Percentiles rank a stretch among this genome's conserved stretches.
Conservation (phyloP, 345 rosid species). For the Salix viminalis region DNA sequence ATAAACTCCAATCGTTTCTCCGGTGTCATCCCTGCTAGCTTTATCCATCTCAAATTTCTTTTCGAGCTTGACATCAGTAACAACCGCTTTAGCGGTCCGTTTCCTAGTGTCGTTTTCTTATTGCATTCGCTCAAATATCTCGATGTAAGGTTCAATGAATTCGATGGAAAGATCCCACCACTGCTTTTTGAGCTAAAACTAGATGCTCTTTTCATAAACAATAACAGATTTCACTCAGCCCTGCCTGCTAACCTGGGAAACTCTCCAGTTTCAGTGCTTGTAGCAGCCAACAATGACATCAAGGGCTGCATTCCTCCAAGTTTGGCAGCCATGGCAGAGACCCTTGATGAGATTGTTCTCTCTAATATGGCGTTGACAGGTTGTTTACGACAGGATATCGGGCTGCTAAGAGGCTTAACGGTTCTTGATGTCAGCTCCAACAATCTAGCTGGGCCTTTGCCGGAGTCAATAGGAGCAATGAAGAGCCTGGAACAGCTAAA, state of each 20-base stretch:
- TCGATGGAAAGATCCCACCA: slow-evolving; percentile 50
- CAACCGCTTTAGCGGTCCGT: slow-evolving; percentile 55
- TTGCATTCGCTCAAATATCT: slow-evolving; percentile 70
- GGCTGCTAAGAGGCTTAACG: slow-evolving; percentile 37
- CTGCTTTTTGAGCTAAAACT: slow-evolving; percentile 58
- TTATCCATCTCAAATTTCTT: slow-evolving; percentile 43
- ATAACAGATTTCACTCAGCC: slow-evolving; percentile 55
- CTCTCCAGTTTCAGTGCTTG: slow-evolving; percentile 71
- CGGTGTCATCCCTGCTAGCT: slow-evolving; percentile 49
- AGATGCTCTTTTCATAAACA: slow-evolving; percentile 78
- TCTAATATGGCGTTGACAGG: slow-evolving; percentile 48
- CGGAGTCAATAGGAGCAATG: slow-evolving; percentile 53
- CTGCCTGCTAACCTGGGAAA: slow-evolving; percentile 70
- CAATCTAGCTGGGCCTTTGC: slow-evolving; percentile 57
- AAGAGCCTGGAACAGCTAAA: slow-evolving; percentile 69
- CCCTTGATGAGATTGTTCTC: slow-evolving; percentile 51
- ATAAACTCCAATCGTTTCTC: slow-evolving; percentile 63
- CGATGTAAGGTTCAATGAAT: slow-evolving; percentile 66
- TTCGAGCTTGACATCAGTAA: slow-evolving; percentile 76
- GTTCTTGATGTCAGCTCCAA: slow-evolving; percentile 71
- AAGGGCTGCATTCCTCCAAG: slow-evolving; percentile 68
- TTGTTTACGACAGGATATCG: slow-evolving; percentile 58
- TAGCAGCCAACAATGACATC: slow-evolving; percentile 57
- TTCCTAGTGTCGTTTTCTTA: slow-evolving; percentile 55
- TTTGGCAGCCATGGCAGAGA: slow-evolving; percentile 55